phyloP scores from a whole-genome alignment of 2,329 filamentous ascomycete species.

The Colletotrichum plurivorum region DNA sequence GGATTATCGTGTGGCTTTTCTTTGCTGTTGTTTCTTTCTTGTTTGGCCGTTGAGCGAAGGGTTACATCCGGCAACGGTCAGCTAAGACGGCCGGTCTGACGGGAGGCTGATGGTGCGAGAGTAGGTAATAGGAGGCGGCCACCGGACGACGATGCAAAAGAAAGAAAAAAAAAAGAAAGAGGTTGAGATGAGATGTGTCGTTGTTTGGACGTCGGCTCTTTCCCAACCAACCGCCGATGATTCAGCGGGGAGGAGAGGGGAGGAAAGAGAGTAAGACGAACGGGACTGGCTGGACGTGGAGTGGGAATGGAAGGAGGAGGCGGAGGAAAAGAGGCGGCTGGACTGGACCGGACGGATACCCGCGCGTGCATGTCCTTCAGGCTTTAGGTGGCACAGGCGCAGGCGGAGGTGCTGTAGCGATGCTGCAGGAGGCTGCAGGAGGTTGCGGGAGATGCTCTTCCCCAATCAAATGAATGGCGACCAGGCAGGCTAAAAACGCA shows the following conservation, averaged over 20 bases:
- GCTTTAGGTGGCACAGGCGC: not conserved
- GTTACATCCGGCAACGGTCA: constrained; percentile 13
- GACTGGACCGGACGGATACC: not conserved
- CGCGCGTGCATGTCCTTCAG: not conserved
- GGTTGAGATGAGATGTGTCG: constrained; percentile 10
- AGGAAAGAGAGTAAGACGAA: not conserved
- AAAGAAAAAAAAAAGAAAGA: not conserved
- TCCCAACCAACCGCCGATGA: constrained; percentile 3
- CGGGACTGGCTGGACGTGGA: not conserved
- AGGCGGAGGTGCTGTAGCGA: not conserved
- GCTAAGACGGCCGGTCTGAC: constrained; percentile 12
- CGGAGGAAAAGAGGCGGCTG: not conserved
- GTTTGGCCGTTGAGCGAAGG: not conserved
- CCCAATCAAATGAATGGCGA: not conserved
- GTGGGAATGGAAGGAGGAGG: not conserved
- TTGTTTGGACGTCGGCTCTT: constrained; percentile 12
- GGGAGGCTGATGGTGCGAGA: not conserved
- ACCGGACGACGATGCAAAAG: not conserved
- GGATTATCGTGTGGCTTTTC: not conserved
- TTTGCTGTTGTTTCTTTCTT: constrained; percentile 9
- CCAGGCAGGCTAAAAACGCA: too few relatives aligned
- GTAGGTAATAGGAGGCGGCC: not conserved
- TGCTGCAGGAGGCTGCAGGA: not conserved
- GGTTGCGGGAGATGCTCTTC: not conserved
- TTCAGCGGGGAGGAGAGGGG: constrained; percentile 1